Evolutionary conservation across 75 land plant genomes (phyloP).

Genomic region (Chamaecyparis obtusa): DNA sequence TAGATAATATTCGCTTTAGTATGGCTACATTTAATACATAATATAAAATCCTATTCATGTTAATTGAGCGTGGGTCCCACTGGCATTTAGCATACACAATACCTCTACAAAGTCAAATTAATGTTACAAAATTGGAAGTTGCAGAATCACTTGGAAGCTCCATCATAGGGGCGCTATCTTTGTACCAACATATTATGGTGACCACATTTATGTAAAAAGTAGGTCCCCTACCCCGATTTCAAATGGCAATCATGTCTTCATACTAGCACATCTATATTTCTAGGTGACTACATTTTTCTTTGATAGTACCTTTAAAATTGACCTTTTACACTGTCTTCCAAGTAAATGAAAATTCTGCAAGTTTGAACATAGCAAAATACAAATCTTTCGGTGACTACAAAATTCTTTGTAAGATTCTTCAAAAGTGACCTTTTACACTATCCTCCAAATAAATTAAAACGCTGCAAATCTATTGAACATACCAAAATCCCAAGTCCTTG

Average conservation of each 20-base stretch:
- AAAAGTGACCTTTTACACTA: background rate
- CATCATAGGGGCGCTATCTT: no score
- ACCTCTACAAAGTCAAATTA: no score
- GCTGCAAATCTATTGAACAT: background rate
- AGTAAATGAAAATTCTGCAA: background rate
- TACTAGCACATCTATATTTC: background rate
- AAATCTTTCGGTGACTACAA: background rate
- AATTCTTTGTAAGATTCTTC: no score
- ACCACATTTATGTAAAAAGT: background rate
- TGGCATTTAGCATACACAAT: no score
- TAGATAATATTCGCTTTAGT: no score
- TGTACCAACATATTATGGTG: background rate
- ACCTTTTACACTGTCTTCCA: background rate
- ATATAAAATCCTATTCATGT: no score
- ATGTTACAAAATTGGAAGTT: no score
- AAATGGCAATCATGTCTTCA: background rate
- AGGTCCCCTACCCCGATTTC: background rate
- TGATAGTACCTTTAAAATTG: background rate
- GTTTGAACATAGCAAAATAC: no score
- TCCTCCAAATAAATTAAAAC: background rate
- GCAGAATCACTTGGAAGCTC: no score
- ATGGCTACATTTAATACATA: no score
- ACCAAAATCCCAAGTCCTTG: background rate
- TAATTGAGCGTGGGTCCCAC: no score
- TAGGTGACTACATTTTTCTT: background rate